These are phyloP conservation scores for Capronia coronata DNA, from an alignment of 2,329 filamentous ascomycete genomes.

Conservation along the genomic window DNA sequence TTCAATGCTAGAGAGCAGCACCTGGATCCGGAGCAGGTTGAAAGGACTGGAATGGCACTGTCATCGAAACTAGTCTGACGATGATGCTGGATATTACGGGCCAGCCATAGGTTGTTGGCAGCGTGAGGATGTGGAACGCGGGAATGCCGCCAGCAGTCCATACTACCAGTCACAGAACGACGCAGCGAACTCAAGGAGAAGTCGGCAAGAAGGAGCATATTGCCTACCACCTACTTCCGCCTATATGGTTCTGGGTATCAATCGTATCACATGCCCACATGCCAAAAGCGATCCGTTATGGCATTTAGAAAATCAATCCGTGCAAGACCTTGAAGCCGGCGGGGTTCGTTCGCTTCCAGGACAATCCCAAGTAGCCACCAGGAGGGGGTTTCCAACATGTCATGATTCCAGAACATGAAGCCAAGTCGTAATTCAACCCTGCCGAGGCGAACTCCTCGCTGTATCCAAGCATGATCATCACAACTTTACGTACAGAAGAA, in stretches of 20 bases:
- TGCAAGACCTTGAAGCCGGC: not conserved
- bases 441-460: not conserved
- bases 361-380: not conserved
- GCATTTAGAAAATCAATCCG: not conserved
- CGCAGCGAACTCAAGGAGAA: too few species aligned
- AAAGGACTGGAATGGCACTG: too few species aligned
- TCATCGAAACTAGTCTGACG: too few species aligned
- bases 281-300: not conserved
- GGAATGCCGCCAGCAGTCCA: too few species aligned
- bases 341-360: not conserved
- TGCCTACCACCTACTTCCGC: not conserved
- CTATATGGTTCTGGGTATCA: slow-evolving; percentile 2
- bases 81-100: too few species aligned
- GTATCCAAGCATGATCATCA: not conserved
- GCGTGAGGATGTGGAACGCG: too few species aligned
- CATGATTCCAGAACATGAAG: not conserved
- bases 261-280: not conserved
- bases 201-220: not conserved
- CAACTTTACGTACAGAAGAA: not conserved
- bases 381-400: not conserved
- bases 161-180: too few species aligned
- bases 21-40: not conserved
- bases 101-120: too few species aligned
- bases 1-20: slow-evolving; percentile 59
- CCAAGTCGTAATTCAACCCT: not conserved